A percentile compares a stretch with the other conserved stretches of the same genome.
phyloP scores from a whole-genome alignment of 768 basidiomycete genomes.

The Crepidotus variabilis region DNA sequence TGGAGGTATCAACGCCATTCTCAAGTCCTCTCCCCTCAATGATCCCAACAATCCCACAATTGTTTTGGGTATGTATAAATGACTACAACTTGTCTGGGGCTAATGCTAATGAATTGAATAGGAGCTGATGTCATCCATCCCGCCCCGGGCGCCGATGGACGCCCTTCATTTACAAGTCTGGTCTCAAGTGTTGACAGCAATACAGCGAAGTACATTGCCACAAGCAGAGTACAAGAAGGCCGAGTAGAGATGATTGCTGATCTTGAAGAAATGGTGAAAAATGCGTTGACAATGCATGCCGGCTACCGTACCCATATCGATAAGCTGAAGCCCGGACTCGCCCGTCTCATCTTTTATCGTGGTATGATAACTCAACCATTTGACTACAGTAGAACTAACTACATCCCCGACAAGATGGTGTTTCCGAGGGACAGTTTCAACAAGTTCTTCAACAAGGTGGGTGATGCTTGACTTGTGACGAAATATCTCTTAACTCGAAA shows the following conservation, averaged over 20 bases:
- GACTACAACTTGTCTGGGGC: conserved; percentile 21
- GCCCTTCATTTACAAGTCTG: conserved; percentile 75
- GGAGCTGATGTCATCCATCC: conserved; percentile 85
- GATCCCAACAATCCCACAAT: conserved; percentile 72
- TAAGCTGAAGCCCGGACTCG: conserved; percentile 55
- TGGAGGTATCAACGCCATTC: conserved; percentile 76
- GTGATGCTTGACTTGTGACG: conserved; percentile 5
- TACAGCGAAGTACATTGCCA: conserved; percentile 63
- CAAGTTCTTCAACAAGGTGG: conserved; percentile 34
- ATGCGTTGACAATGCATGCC: conserved; percentile 51
- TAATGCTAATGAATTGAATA: conserved; percentile 23
- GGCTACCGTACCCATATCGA: conserved; percentile 47
- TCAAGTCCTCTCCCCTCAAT: conserved; percentile 54
- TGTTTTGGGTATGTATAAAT: conserved; percentile 56
- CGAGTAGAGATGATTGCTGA: conserved; percentile 75
- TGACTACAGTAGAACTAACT: not conserved
- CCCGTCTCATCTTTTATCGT: conserved; percentile 71
- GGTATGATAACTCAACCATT: conserved; percentile 36
- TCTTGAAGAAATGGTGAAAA: conserved; percentile 57
- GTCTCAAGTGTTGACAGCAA: conserved; percentile 75
- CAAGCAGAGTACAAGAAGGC: conserved; percentile 59
- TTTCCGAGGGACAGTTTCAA: conserved; percentile 49
- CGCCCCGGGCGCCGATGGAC: conserved; percentile 69
- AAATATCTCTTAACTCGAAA: not conserved
- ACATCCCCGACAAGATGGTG: conserved; percentile 40